Evolutionary conservation across 495 filamentous ascomycete species (phyloP), one percentile per base, ranked within the genome.

Genomic region (Talaromyces ruber): DNA sequence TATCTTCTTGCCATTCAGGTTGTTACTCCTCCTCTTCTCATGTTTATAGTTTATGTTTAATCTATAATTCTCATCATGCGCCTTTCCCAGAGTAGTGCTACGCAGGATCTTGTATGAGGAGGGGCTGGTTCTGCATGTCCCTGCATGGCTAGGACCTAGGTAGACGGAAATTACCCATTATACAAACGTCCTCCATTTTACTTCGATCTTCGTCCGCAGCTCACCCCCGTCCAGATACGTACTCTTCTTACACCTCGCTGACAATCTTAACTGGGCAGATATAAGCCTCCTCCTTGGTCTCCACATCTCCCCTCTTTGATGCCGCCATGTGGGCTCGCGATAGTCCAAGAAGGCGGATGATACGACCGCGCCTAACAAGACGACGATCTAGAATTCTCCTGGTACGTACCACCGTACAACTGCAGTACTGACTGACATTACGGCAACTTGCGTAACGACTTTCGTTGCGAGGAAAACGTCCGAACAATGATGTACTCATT

Each of bases 301-400:
- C 43, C 43, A 47, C 43, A 21, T 47, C 43, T 47, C 43, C 51
- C 51, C 22, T 54, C 51, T 26, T 28, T 54, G 51, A 39, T 59
- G 58, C 58, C 32, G 34, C 32, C 58, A 59, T 59, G 58, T 59
- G 58, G 58, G 34, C 39, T 59, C 32, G 22, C 58, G 39, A 59
- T 47, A 43, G 39, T 47, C 34, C 34, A 18, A 24, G 30, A 39
- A 25, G n/a, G 22, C 58, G 32, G 58, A 45, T 59, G 58, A 59
- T 47, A 59, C 58, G 39, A 43, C 58, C 58, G 58, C 58, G 58
- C 22, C 58, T 58, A 58, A 39, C 22, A 43, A 37, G 58, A 16
- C 58, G 58, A 59, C 58, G 58, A 59, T 59, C 58, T 59, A 45
- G 58, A 59, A 18, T 43, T 43, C 55, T 26, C 32, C 55, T 32